Evolutionary conservation across 148 eudicot genomes (phyloP), one percentile per base, ranked within the genome.

Genomic region (Rhododendron kiyosumense): DNA sequence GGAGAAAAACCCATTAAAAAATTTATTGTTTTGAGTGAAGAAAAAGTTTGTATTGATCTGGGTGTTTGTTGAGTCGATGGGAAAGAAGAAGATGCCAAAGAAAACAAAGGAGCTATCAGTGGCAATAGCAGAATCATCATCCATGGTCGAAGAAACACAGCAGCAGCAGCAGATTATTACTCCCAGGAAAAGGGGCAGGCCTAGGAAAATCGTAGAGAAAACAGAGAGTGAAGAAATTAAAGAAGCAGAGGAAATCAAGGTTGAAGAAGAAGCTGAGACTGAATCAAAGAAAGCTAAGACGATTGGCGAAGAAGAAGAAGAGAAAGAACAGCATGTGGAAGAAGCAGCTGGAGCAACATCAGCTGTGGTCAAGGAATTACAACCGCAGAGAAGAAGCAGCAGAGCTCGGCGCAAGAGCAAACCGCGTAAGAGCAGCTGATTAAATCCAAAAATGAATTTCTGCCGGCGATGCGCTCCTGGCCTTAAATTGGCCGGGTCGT

Each of bases 111-210:
- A 89, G 24, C 78, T 86, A 22, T 85, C 88, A 75, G 86, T 88
- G 67, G 89, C 90, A 67, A 87, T 88, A 71, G 88, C 90, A 83
- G 91, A 89, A 83, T 89, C 93, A 61, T 81, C 92, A 78, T 77
- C 91, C 77, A 54, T 65, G 81, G 86, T 30, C 24, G 48, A 61
- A 17, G 69, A 69, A 67, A 30, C 61, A 24, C 14, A 71, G 76
- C 74, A 67, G 17, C 85, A 83, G n/a, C 69, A 63, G 71, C 71
- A 63, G 30, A 65, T 7, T 65, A 71, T 65, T 14, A 88, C 87
- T 80, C 91, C 90, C 15, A 88, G 93, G 54, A 91, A 91, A 83
- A 89, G 93, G 87, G 93, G 93, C 2, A 88, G 93, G 63, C 93
- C 93, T 14, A 65, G 90, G 12, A 91, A 91, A 88, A 82, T 89